Conservation (phyloP, 2,329 filamentous ascomycete species). For the Endothia cerciana region DNA sequence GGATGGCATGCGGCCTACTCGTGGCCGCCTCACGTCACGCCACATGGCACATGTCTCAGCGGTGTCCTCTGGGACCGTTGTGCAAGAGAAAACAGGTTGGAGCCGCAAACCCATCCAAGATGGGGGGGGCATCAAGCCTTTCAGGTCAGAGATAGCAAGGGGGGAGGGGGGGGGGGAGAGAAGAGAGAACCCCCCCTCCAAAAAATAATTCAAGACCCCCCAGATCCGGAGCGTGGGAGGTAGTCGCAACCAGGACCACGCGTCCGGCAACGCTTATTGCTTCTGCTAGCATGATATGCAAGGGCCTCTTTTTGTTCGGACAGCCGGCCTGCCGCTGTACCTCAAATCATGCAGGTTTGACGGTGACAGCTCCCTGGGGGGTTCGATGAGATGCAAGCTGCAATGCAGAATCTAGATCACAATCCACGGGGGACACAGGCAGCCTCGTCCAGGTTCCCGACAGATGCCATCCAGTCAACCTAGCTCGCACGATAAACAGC, state of each 20-base stretch:
- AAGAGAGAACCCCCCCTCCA: too few relatives aligned
- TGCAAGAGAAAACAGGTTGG: background rate
- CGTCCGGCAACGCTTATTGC: conserved; percentile 15
- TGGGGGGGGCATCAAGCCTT: background rate
- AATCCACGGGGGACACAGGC: conserved; percentile 5
- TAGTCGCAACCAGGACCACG: background rate
- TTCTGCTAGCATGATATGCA: conserved; percentile 17
- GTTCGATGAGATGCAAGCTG: conserved; percentile 25
- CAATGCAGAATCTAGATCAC: conserved; percentile 25
- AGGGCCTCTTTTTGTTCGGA: background rate
- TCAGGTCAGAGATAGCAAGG: too few relatives aligned
- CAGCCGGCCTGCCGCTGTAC: conserved; percentile 17
- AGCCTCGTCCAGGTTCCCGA: background rate
- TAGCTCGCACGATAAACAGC: background rate
- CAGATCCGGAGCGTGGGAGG: too few relatives aligned
- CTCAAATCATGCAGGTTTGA: conserved; percentile 27
- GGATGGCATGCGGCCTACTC: conserved; percentile 8
- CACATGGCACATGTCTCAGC: conserved; percentile 23
- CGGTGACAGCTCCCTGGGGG: conserved; percentile 23
- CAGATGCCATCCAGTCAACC: background rate
- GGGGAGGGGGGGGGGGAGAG: too few relatives aligned
- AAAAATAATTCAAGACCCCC: too few relatives aligned
- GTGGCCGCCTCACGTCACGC: conserved; percentile 25
- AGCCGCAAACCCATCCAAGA: background rate
- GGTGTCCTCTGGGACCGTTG: background rate